Base-by-base conservation (phyloP, 768 basidiomycete species). In the Pulveroboletus frians region DNA sequence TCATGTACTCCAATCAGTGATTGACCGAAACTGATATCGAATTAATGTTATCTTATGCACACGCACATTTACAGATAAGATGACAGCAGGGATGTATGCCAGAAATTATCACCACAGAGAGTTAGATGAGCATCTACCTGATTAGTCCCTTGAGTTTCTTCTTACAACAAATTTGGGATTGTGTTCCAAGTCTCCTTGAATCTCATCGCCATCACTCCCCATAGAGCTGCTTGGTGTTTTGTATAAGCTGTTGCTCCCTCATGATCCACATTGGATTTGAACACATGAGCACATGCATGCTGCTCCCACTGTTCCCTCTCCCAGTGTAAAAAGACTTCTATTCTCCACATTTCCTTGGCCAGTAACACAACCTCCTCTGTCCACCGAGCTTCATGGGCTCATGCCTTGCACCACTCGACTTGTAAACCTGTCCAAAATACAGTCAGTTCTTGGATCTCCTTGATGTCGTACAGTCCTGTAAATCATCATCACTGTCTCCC, bases 391-490 rank as follows among this genome's bases (percentile, higher is more conserved):
- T 10, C 30, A 4, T 11, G 9, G 10, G 34, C 27, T 5, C n/a
- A 3, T 90, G 89, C 38, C 11, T 31, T 31, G 30, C 11, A 31
- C 10, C 30, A 31, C 11, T 37, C 17, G 9, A 46, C 29, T 8
- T 9, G 17, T 18, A 46, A 18, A 21, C 36, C 45, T 38, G 29
- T 23, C 13, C 1, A 14, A 6, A 5, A 4, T 3, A 14, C 11
- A 37, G 20, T 31, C 9, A 21, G 11, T 13, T 13, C 9, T 23
- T 23, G 23, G 23, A 23, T 23, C 23, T 23, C 23, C 23, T 23
- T 3, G 1, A 10, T 7, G 17, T 9, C 30, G 6, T 7, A 46
- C 36, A 26, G 9, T 46, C 36, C 5, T 8, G 27, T 20, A 46
- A 27, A 38, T 21, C 10, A 1, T 45, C 17, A 27, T 45, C 35